These are phyloP conservation scores for Populus hybrid DNA, from an alignment of 441 rosid species.

Conservation along the genomic window DNA sequence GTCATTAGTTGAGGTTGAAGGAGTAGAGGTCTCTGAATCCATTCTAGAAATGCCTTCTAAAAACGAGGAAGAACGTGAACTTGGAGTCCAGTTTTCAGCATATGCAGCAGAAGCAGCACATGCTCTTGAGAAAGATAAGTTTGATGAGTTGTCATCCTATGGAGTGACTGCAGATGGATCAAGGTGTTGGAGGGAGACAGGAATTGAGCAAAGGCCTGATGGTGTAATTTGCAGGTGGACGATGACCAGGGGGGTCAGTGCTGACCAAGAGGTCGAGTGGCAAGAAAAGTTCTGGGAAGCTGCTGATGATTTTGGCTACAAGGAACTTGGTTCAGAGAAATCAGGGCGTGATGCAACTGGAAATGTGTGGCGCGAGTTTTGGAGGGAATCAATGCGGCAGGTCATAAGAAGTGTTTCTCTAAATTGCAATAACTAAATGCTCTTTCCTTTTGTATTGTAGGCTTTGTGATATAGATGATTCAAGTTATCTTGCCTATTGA, in stretches of 20 bases:
- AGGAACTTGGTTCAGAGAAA: slow-evolving; percentile 97
- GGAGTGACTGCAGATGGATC: slow-evolving; percentile 65
- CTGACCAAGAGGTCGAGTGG: slow-evolving; percentile 78
- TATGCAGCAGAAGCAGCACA: slow-evolving; percentile 75
- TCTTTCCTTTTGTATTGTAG: background rate
- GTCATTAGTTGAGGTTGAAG: slow-evolving; percentile 54
- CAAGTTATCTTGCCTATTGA: background rate
- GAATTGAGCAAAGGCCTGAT: slow-evolving; percentile 70
- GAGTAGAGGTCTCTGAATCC: slow-evolving; percentile 31
- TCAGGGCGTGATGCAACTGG: slow-evolving; percentile 85
- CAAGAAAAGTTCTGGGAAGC: slow-evolving; percentile 99
- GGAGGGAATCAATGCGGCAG: slow-evolving; percentile 93
- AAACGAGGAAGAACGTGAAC: slow-evolving; percentile 47
- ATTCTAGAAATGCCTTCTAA: slow-evolving; percentile 28
- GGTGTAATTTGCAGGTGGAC: slow-evolving; percentile 95
- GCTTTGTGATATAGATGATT: background rate
- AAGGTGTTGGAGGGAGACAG: slow-evolving; percentile 92
- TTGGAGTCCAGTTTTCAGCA: slow-evolving; percentile 45
- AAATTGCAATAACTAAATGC: background rate
- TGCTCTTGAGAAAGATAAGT: slow-evolving; percentile 53
- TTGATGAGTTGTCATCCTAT: slow-evolving; percentile 37
- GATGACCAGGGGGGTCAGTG: slow-evolving; percentile 78
- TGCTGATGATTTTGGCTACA: slow-evolving; percentile 79
- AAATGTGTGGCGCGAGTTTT: slow-evolving; percentile 84
- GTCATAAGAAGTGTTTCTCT: slow-evolving; percentile 35